Conservation (phyloP, 2,329 filamentous ascomycete species). For the Geosmithia morbida region DNA sequence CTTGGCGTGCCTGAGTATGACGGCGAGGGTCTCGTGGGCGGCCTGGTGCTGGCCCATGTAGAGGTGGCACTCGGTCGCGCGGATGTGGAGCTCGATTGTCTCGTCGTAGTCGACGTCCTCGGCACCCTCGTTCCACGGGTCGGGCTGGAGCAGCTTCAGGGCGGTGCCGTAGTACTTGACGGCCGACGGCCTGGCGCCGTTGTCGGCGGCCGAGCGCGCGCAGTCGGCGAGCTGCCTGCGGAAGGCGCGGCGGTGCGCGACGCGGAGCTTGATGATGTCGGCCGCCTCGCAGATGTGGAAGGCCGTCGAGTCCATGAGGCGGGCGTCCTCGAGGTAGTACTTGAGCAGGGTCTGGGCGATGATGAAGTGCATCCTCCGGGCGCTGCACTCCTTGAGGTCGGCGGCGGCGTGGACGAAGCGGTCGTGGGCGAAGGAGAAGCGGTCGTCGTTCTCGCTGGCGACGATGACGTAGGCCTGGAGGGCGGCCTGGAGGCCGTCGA, state of each 20-base stretch:
- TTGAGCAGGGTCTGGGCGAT: constrained; percentile 72
- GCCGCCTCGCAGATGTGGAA: constrained; percentile 70
- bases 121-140: constrained; percentile 57
- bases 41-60: constrained; percentile 59
- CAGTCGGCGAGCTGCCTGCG: constrained; percentile 66
- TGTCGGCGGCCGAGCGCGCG: constrained; percentile 65
- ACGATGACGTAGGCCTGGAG: constrained; percentile 71
- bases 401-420: constrained; percentile 67
- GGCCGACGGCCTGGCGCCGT: constrained; percentile 68
- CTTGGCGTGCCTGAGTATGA: constrained; percentile 55
- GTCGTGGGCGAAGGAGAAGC: constrained; percentile 80
- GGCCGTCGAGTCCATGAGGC: constrained; percentile 57
- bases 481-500: constrained; percentile 69
- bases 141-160: constrained; percentile 61
- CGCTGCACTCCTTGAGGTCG: constrained; percentile 53
- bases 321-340: constrained; percentile 46
- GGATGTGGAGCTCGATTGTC: constrained; percentile 64
- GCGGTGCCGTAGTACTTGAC: constrained; percentile 70
- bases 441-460: constrained; percentile 70
- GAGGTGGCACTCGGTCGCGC: constrained; percentile 70
- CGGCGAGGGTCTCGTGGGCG: constrained; percentile 53
- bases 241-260: constrained; percentile 48
- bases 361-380: constrained; percentile 77
- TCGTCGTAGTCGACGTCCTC: constrained; percentile 76
- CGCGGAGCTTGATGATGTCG: constrained; percentile 55